Evolutionary conservation across 257 asterid genomes (phyloP).

Genomic region (Petunia axillaris): DNA sequence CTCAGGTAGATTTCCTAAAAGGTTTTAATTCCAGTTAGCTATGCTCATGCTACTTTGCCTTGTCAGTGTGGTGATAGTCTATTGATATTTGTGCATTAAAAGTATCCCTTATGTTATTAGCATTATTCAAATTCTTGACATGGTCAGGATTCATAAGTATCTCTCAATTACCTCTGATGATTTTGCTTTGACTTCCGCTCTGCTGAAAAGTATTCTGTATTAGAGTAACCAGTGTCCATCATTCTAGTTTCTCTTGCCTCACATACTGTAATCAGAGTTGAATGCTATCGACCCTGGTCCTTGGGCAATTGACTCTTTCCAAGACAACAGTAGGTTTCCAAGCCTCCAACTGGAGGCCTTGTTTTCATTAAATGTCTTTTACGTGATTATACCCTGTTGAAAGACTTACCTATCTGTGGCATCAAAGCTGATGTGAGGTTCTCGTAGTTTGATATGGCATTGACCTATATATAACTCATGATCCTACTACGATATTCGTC

Average conservation of each 20-base stretch:
- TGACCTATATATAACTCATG: neutral
- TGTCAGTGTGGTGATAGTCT: constrained; percentile 2
- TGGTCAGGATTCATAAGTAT: constrained; percentile 13
- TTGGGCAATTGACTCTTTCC: constrained; percentile 5
- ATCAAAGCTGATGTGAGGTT: constrained; percentile 12
- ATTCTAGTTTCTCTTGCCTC: neutral
- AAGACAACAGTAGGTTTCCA: neutral
- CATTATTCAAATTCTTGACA: neutral
- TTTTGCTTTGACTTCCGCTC: neutral
- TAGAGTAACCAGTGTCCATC: neutral
- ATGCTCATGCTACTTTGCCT: constrained; percentile 4
- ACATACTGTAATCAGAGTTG: constrained; percentile 5
- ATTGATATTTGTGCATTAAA: neutral
- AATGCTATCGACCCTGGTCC: neutral
- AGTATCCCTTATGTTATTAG: neutral
- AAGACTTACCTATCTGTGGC: neutral
- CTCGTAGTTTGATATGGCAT: constrained; percentile 16
- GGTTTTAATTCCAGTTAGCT: neutral
- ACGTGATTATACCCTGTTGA: neutral
- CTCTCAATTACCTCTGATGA: neutral
- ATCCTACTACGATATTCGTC: neutral
- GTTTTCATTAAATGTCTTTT: constrained; percentile 7
- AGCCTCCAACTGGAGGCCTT: neutral
- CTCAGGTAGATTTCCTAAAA: constrained; percentile 58
- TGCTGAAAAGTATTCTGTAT: neutral